phyloP scores from a whole-genome alignment of 345 rosid genomes.

The Murraya paniculata region DNA sequence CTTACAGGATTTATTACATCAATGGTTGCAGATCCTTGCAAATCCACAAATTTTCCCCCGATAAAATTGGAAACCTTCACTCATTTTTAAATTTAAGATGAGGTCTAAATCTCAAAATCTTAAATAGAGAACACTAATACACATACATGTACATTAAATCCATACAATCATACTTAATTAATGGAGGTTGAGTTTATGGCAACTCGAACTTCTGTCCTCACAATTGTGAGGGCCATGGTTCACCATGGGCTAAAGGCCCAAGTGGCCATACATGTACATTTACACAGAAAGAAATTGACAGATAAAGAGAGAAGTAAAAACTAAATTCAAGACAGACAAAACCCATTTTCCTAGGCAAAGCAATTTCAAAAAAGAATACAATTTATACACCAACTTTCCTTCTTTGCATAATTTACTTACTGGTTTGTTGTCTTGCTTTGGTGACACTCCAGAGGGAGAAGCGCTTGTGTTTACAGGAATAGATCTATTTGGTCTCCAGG shows the following conservation, averaged over 20 bases:
- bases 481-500: conserved; percentile 40
- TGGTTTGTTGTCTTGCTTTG: conserved; percentile 22
- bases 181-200: no score
- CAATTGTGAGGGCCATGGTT: no score
- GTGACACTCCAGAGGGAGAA: conserved; percentile 18
- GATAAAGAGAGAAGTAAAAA: not conserved
- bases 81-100: conserved; percentile 10
- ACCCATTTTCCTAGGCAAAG: not conserved
- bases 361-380: not conserved
- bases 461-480: conserved; percentile 17
- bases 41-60: conserved; percentile 39
- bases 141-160: not conserved
- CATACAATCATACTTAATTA: no score
- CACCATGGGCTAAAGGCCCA: no score
- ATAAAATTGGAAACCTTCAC: conserved; percentile 35
- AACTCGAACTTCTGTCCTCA: no score
- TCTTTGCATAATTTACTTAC: conserved; percentile 28
- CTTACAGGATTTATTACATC: conserved; percentile 48
- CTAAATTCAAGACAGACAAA: not conserved
- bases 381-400: not conserved
- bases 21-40: conserved; percentile 25
- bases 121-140: not conserved
- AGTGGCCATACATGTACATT: not conserved
- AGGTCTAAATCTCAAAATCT: not conserved
- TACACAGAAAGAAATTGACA: not conserved